Evolutionary conservation across 176 grass and related monocot genomes (phyloP).

Genomic region (Bonia amplexicaulis): DNA sequence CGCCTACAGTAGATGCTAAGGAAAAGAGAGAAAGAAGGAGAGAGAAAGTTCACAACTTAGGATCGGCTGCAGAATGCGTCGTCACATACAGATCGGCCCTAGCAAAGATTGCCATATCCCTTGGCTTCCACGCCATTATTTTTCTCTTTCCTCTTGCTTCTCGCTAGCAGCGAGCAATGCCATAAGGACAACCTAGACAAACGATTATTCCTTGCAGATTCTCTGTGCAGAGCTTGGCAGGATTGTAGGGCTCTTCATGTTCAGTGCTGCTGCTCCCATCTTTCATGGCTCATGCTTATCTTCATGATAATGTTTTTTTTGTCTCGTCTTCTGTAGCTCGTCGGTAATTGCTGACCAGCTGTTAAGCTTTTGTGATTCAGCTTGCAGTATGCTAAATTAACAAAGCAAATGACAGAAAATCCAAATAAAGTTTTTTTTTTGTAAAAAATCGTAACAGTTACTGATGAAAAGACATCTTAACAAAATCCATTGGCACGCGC

Average conservation of each 20-base stretch:
- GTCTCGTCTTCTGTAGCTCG: not conserved
- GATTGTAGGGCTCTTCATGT: not conserved
- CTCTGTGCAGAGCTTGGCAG: not conserved
- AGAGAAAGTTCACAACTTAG: too few relatives aligned
- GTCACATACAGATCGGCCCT: too few relatives aligned
- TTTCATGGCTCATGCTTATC: not conserved
- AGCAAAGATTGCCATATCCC: too few relatives aligned
- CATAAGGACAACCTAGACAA: not conserved
- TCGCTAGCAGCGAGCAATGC: too few relatives aligned
- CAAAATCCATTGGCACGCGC: not conserved
- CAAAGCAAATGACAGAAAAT: not conserved
- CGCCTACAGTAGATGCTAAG: too few relatives aligned
- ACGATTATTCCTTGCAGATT: not conserved
- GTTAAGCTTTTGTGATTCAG: not conserved
- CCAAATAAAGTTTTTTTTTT: not conserved
- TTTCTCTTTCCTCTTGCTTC: too few relatives aligned
- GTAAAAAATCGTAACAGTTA: too few relatives aligned
- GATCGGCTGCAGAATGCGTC: too few relatives aligned
- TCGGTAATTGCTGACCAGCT: not conserved
- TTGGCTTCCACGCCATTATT: too few relatives aligned
- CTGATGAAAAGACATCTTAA: not conserved
- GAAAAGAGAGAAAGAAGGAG: too few relatives aligned
- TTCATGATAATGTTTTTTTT: not conserved
- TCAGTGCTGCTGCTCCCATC: not conserved
- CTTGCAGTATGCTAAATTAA: not conserved